These are phyloP conservation scores for Alliaria petiolata DNA, from an alignment of 345 rosid species.

Conservation along the genomic window DNA sequence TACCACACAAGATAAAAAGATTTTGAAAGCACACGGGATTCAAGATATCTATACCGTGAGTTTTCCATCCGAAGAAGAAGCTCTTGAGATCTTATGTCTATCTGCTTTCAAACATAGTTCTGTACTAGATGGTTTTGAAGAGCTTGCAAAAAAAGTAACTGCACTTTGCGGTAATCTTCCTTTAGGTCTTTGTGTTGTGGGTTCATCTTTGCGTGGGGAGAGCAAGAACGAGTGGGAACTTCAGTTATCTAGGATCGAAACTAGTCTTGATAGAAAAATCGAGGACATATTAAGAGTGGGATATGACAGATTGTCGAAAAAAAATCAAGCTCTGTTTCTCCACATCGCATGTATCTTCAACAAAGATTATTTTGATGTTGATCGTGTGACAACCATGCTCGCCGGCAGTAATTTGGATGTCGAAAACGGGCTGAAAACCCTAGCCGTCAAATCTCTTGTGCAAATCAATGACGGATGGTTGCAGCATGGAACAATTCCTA, in stretches of 20 bases:
- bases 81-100: conserved; percentile 8
- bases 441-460: no score
- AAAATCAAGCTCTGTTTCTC: not conserved
- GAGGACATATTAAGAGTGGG: conserved; percentile 11
- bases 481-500: no score
- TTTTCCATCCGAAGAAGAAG: not conserved
- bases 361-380: no score
- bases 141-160: not conserved
- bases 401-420: no score
- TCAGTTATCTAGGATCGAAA: no score
- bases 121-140: not conserved
- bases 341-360: no score
- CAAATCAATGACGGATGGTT: no score
- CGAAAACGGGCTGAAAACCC: no score
- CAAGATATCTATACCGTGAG: not conserved
- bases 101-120: conserved; percentile 2
- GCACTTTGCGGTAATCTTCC: not conserved
- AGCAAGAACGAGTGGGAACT: no score
- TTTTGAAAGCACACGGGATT: not conserved
- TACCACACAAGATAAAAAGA: conserved; percentile 22
- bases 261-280: conserved; percentile 6
- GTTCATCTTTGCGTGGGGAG: no score
- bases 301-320: conserved; percentile 13
- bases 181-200: no score
- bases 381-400: no score